Base-by-base conservation (phyloP, 345 rosid genomes). In the Physaria fendleri region DNA sequence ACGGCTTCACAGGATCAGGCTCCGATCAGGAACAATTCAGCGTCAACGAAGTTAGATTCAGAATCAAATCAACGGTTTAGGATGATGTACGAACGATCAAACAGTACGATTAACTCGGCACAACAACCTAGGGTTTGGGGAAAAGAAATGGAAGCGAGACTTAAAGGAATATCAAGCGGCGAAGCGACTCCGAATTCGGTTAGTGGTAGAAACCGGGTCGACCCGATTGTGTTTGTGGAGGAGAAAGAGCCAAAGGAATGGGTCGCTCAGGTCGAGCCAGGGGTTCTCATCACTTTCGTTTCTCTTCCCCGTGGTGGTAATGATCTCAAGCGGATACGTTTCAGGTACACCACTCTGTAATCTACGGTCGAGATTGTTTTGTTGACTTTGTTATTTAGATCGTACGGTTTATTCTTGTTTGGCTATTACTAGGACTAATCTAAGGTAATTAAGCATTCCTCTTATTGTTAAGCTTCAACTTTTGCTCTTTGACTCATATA, bases 241-340 rank as follows among this genome's bases (percentile, higher is more conserved):
- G 99, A 93, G 78, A 84, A 65, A 54, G 92, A 83, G 56, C 87
- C 95, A 0, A 89, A 87, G 66, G 97, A 93, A 61, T 93, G 99
- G 97, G 87, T 93, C 8, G 97, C 99, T 22, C 99, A 90, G 64
- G 96, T 94, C 20, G 99, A 94, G 79, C 97, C 97, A 1, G 97
- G 97, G 0, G 96, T 94, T 38, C 88, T 90, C 25, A 94, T 94
- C 15, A 87, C 95, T 24, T 94, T 94, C 72, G 78, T 87, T 23
- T 87, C 97, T 42, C 83, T 94, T 40, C 99, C 96, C 33, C 82
- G 79, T 42, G 99, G 96, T 65, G 96, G 99, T 5, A 94, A 94
- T 71, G 95, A 94, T 82, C 88, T 94, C 30, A 90, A 83, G 55
- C 85, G 90, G 15, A 89, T 92, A 66, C 87, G 97, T 22, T 88